Base-by-base conservation (phyloP, 352 stramenopile species). In the Globisporangium cystogenes region DNA sequence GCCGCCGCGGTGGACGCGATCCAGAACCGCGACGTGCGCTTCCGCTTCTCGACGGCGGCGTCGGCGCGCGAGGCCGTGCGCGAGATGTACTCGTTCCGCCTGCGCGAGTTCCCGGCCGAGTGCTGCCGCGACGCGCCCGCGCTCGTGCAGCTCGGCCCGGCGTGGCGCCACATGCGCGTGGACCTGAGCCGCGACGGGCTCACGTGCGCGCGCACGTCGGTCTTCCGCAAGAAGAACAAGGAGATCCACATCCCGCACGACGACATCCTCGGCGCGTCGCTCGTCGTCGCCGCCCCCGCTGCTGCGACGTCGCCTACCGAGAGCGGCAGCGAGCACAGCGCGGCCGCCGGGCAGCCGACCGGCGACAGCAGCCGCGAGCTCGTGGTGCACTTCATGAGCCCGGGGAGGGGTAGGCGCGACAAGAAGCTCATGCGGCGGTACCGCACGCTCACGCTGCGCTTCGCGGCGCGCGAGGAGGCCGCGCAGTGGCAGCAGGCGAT, bases 181-280 rank as follows among this genome's bases (percentile, higher is more conserved):
- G 57, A 77, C 20, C 53, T 90, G 31, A 66, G 73, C 43, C 76
- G 73, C 33, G 70, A 90, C 35, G 79, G 79, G 11, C 26, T 90
- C 24, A 62, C 59, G n/a, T 80, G 69, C 48, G 60, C 65, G 23
- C 76, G 79, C 35, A 66, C 70, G 43, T 87, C 75, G 31, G 54
- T 86, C 7, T 77, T 90, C 45, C 75, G 75, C 42, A 86, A 85
- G 61, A 79, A 75, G 57, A 62, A 57, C 20, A 87, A 85, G 53
- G 62, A 64, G 41, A 63, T 83, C 18, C 53, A 63, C 21, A 71
- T 91, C 42, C 41, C 43, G 31, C 74, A 76, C 52, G 76, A 89
- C 44, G 76, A 89, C 24, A 53, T 91, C 12, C 46, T 88, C 1
- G 75, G 64, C 23, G 74, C 72, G 15, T 56, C 62, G 11, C 29